Percentiles rank a stretch among this genome's conserved stretches.
Conservation (phyloP, 1,139 yeast species). For the Protomyces gravidus region DNA sequence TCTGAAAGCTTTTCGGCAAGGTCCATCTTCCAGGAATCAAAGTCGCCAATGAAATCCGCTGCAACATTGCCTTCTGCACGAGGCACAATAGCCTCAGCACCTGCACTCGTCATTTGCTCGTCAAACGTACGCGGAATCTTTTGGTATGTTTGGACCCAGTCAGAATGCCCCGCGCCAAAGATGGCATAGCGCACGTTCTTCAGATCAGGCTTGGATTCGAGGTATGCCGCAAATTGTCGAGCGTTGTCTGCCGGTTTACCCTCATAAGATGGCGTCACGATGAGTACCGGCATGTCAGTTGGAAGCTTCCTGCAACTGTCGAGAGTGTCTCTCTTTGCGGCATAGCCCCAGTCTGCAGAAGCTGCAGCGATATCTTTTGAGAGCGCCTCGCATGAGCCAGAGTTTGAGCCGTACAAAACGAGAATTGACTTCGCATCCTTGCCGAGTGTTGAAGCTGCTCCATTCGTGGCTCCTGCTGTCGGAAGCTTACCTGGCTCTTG, state of each 20-base stretch:
- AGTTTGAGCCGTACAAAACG: constrained; percentile 25
- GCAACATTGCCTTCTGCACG: constrained; percentile 28
- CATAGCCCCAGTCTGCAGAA: constrained; percentile 8
- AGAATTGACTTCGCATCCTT: constrained; percentile 10
- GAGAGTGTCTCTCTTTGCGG: constrained; percentile 12
- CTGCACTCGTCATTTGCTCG: constrained; percentile 8
- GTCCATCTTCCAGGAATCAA: constrained; percentile 26
- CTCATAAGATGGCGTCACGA: constrained; percentile 27
- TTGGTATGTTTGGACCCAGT: constrained; percentile 26
- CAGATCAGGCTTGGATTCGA: constrained; percentile 16
- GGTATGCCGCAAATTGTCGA: constrained; percentile 24
- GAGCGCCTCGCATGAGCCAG: constrained; percentile 27
- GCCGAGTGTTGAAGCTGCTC: constrained; percentile 6
- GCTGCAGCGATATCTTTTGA: constrained; percentile 19
- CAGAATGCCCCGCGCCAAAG: constrained; percentile 29
- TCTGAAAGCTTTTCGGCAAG: constrained; percentile 3
- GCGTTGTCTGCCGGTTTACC: constrained; percentile 30
- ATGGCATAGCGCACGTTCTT: constrained; percentile 19
- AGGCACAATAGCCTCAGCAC: constrained; percentile 15
- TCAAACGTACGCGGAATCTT: constrained; percentile 25
- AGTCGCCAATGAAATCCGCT: constrained; percentile 26
- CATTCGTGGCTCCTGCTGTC: background rate
- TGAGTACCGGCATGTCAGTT: constrained; percentile 17
- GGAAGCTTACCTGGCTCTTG: constrained; percentile 9
- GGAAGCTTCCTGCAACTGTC: constrained; percentile 20